Percentiles rank a stretch among this genome's conserved stretches.
phyloP scores from a whole-genome alignment of 805 yeast genomes.

The Ogataea chonburiensis region DNA sequence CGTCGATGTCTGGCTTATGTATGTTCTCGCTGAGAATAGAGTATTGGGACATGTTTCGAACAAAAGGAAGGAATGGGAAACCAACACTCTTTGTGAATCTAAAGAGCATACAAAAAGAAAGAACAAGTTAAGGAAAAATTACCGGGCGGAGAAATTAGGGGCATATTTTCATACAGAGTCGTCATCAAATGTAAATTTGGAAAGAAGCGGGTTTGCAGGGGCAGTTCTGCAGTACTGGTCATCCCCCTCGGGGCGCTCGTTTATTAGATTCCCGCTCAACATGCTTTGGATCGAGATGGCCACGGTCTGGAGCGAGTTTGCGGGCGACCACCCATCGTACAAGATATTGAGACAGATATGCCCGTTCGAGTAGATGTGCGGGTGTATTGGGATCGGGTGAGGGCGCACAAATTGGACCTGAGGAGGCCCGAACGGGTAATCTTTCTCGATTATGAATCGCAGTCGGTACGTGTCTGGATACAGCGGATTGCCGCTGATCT shows the following conservation, averaged over 20 bases:
- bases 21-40: slow-evolving; percentile 18
- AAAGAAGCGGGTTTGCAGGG: slow-evolving; percentile 54
- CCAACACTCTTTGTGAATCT: slow-evolving; percentile 5
- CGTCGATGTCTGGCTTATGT: slow-evolving; percentile 58
- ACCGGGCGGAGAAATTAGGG: slow-evolving; percentile 7
- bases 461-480: slow-evolving; percentile 42
- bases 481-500: slow-evolving; percentile 36
- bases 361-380: slow-evolving; percentile 74
- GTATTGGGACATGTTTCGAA: slow-evolving; percentile 10
- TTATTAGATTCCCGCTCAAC: slow-evolving; percentile 47
- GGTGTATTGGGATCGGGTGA: slow-evolving; percentile 58
- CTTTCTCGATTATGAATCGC: slow-evolving; percentile 40
- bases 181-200: slow-evolving; percentile 58
- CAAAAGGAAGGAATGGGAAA: slow-evolving; percentile 1
- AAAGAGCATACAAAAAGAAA: slow-evolving; percentile 9
- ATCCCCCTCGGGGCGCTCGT: slow-evolving; percentile 60
- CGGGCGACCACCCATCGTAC: slow-evolving; percentile 69
- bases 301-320: slow-evolving; percentile 48
- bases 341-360: slow-evolving; percentile 72
- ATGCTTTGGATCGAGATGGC: slow-evolving; percentile 63
- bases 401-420: slow-evolving; percentile 49
- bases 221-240: slow-evolving; percentile 47
- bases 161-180: slow-evolving; percentile 38
- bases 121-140: slow-evolving; percentile 5
- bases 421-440: slow-evolving; percentile 61